Evolutionary conservation across 2,329 filamentous ascomycete species (phyloP).

Genomic region (Aspergillus uvarum): DNA sequence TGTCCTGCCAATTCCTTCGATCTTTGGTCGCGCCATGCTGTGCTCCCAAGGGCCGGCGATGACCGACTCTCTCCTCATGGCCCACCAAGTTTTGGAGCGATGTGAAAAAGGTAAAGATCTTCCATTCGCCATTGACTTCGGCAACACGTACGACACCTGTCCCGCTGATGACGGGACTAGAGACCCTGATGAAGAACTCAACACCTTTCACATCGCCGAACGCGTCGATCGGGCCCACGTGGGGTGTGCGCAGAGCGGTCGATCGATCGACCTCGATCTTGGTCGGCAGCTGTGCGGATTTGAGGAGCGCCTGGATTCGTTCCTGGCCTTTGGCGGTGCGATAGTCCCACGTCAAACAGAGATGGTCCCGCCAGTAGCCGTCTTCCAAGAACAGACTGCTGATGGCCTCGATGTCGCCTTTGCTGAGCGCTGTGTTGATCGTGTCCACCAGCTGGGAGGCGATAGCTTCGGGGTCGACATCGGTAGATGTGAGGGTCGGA

Average conservation of each 20-base stretch:
- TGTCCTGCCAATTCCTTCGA: slow-evolving; percentile 62
- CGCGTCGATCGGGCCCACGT: slow-evolving; percentile 50
- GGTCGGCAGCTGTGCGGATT: slow-evolving; percentile 44
- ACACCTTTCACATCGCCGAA: slow-evolving; percentile 54
- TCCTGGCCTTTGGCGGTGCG: slow-evolving; percentile 53
- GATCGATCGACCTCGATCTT: slow-evolving; percentile 50
- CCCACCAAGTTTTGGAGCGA: slow-evolving; percentile 56
- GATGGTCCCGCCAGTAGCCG: slow-evolving; percentile 60
- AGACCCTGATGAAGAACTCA: slow-evolving; percentile 56
- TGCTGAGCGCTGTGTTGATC: slow-evolving; percentile 42
- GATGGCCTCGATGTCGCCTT: slow-evolving; percentile 35
- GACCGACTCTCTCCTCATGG: slow-evolving; percentile 51
- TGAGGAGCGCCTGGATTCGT: slow-evolving; percentile 38
- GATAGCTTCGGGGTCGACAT: slow-evolving; percentile 35
- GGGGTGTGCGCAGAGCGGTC: slow-evolving; percentile 41
- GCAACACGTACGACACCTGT: slow-evolving; percentile 57
- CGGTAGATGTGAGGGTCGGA: slow-evolving; percentile 32
- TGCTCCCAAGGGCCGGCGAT: slow-evolving; percentile 55
- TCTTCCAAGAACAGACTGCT: slow-evolving; percentile 51
- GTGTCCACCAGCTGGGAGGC: slow-evolving; percentile 38
- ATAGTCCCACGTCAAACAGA: slow-evolving; percentile 57
- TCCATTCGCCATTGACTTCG: slow-evolving; percentile 52
- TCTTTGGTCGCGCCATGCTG: slow-evolving; percentile 54
- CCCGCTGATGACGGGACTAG: slow-evolving; percentile 56
- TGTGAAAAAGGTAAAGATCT: slow-evolving; percentile 65